Evolutionary conservation across 2,329 filamentous ascomycete species (phyloP), one percentile per base, ranked within the genome.

Genomic region (Bretziella fagacearum): DNA sequence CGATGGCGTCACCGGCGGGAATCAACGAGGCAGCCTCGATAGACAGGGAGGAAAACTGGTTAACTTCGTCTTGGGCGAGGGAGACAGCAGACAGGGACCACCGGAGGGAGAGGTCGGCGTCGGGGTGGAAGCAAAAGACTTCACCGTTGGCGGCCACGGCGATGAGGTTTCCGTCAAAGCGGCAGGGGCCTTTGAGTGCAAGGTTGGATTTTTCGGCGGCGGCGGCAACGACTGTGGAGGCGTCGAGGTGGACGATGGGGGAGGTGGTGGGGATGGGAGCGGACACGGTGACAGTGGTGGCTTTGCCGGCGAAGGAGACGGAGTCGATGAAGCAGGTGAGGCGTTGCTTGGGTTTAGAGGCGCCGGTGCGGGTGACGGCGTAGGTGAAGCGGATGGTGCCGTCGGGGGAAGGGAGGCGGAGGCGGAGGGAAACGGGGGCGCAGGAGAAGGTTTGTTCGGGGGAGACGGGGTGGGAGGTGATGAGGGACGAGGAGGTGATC

Each of bases 401-500:
- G 52, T 61, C 67, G 47, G 61, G 63, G 18, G 65, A 64, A 8
- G 67, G 59, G 39, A 63, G 63, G 54, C 73, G 67, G 52, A 68
- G 63, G 53, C 73, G 67, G 35, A 78, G 58, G 13, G 77, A 80
- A 58, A 67, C 70, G 17, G 75, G 70, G 6, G 75, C 60, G 59
- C 76, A 79, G 46, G 74, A 74, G 57, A 81, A 77, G 44, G 66
- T 68, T 46, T 77, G 71, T 58, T 79, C 74, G 1, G 77, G 77
- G 22, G 77, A 73, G 51, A 81, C 70, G 18, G 77, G 75, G 57
- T 80, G 80, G 2, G 77, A 80, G 5, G 76, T 79, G 54, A 80
- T 68, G 52, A 79, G 63, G 51, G 71, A 67, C 4, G 75, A 72
- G 3, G 73, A 70, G 3, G 74, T 67, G 39, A 79, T 66, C 77